phyloP scores from a whole-genome alignment of 441 rosid species.

The Manihot esculenta region DNA sequence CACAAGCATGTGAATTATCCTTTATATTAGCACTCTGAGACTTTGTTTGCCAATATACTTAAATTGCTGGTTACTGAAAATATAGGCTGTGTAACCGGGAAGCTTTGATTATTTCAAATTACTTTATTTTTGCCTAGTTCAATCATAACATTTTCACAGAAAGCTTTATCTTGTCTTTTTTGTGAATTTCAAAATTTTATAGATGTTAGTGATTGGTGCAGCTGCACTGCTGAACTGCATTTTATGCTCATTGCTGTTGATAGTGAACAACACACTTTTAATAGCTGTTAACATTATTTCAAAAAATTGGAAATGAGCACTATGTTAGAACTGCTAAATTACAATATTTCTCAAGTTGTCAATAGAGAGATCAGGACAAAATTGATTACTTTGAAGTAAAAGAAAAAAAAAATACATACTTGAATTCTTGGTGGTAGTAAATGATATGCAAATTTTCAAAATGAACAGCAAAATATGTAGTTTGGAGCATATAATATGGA shows the following conservation, averaged over 20 bases:
- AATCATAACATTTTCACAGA: no score
- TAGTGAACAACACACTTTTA: background rate
- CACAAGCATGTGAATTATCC: background rate
- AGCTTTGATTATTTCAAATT: slow-evolving; percentile 6
- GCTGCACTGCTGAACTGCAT: no score
- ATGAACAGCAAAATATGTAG: background rate
- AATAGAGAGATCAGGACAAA: background rate
- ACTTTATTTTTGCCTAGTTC: no score
- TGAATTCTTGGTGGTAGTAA: slow-evolving; percentile 12
- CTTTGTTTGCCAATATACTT: background rate
- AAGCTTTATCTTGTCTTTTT: no score
- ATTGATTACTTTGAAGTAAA: background rate
- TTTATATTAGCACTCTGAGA: background rate
- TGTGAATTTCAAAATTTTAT: no score
- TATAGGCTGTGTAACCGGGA: background rate
- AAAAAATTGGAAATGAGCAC: background rate
- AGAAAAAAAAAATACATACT: background rate
- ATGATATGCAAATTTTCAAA: slow-evolving; percentile 1
- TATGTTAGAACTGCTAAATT: background rate
- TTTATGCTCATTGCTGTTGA: background rate
- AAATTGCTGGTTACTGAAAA: slow-evolving; percentile 3
- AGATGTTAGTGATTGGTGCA: no score
- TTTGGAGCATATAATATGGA: background rate
- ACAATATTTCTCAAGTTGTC: background rate
- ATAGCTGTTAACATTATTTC: background rate